Conservation (phyloP, 2,329 filamentous ascomycete genomes). For the Arthrobotrys iridis region DNA sequence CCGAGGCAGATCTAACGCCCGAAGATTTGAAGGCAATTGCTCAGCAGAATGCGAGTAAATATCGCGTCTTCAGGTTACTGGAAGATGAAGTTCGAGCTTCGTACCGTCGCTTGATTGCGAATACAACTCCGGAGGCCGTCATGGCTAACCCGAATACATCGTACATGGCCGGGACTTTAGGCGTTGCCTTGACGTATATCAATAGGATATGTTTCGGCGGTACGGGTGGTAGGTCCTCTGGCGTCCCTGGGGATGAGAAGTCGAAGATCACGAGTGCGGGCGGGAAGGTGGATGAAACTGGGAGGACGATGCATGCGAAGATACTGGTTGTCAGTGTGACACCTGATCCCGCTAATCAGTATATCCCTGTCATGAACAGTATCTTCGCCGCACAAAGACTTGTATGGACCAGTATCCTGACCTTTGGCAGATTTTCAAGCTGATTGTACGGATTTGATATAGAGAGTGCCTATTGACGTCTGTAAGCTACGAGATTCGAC, state of each 20-base stretch:
- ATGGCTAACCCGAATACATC: constrained; percentile 71
- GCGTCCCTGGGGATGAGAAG: constrained; percentile 60
- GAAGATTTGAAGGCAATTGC: constrained; percentile 62
- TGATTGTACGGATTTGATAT: constrained; percentile 56
- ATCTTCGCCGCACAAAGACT: constrained; percentile 87
- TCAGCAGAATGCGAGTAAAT: constrained; percentile 74
- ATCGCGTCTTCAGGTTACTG: constrained; percentile 87
- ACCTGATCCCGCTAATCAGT: constrained; percentile 84
- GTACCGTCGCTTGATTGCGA: constrained; percentile 75
- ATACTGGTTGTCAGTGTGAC: constrained; percentile 92
- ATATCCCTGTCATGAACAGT: constrained; percentile 98
- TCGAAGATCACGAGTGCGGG: constrained; percentile 58
- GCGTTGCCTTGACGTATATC: constrained; percentile 87
- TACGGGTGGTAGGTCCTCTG: constrained; percentile 61
- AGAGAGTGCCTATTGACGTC: constrained; percentile 90
- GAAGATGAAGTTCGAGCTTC: constrained; percentile 81
- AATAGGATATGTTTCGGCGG: constrained; percentile 79
- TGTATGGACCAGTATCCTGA: constrained; percentile 38
- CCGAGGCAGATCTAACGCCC: constrained; percentile 65
- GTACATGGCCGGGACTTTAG: constrained; percentile 89
- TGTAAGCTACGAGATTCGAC: constrained; percentile 84
- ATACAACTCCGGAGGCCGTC: constrained; percentile 74
- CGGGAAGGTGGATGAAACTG: constrained; percentile 54
- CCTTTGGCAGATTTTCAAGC: too few species aligned
- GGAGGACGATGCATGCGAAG: constrained; percentile 72